These are phyloP conservation scores for Apium graveolens DNA, from an alignment of 129 eudicot genomes.

Conservation along the genomic window DNA sequence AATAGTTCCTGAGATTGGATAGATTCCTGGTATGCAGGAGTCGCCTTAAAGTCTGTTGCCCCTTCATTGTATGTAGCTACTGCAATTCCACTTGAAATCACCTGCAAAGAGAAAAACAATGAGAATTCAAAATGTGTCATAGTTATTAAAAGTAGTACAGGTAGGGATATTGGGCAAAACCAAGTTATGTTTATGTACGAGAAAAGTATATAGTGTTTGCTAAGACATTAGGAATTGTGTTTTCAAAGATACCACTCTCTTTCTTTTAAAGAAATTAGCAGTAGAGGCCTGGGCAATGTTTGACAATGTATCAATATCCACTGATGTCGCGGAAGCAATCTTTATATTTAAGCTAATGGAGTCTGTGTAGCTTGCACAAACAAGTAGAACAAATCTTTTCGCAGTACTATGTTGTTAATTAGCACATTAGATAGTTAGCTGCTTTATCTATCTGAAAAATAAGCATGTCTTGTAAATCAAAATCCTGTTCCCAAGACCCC, in stretches of 20 bases:
- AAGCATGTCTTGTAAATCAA: neutral
- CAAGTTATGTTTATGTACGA: neutral
- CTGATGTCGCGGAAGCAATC: neutral
- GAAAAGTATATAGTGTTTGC: neutral
- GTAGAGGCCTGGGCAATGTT: neutral
- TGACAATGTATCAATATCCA: neutral
- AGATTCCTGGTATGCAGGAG: constrained; percentile 87
- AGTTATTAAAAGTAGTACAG: neutral
- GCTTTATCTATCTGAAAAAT: neutral
- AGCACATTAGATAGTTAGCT: neutral
- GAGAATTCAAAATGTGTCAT: neutral
- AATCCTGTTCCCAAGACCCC: neutral
- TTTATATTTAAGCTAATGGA: neutral
- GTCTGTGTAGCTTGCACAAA: neutral
- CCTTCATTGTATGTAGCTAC: constrained; percentile 95
- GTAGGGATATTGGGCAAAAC: neutral
- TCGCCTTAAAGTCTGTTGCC: constrained; percentile 87
- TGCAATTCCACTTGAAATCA: constrained; percentile 80
- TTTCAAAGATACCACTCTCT: neutral
- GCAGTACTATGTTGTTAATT: neutral
- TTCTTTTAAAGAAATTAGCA: neutral
- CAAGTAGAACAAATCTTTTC: neutral
- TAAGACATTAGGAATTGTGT: neutral
- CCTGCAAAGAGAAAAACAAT: constrained; percentile 24
- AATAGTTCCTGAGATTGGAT: constrained; percentile 53